These are phyloP conservation scores for Vanrija humicola DNA, from an alignment of 1,284 basidiomycete species.

Conservation along the genomic window DNA sequence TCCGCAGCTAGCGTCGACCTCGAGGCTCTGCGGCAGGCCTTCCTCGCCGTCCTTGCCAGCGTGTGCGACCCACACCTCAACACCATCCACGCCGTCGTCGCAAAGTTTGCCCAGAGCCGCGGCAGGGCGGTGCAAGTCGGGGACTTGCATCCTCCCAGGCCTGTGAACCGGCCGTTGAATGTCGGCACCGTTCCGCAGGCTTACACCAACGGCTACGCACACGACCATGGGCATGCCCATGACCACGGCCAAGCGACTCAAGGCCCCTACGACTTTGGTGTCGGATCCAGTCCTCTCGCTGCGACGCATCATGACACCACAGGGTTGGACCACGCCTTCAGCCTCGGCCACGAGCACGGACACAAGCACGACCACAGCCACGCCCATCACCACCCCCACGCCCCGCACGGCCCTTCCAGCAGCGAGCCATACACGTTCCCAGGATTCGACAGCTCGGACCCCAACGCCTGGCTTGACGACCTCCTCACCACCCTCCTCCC, in stretches of 20 bases:
- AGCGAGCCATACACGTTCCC: too few species aligned
- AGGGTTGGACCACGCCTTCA: too few species aligned
- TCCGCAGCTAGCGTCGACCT: conserved; percentile 3
- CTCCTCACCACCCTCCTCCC: background rate
- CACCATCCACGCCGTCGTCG: conserved; percentile 11
- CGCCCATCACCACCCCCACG: too few species aligned
- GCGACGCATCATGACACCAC: too few species aligned
- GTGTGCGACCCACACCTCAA: conserved; percentile 14
- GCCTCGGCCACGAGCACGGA: too few species aligned
- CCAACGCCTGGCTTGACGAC: background rate
- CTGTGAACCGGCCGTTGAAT: conserved; percentile 5
- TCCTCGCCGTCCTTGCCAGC: conserved; percentile 8
- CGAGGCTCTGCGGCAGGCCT: conserved; percentile 6
- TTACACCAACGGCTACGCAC: too few species aligned
- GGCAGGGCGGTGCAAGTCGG: background rate
- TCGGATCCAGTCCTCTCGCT: too few species aligned
- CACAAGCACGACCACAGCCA: too few species aligned
- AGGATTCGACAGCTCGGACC: background rate
- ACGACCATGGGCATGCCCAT: too few species aligned
- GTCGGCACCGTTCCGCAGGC: background rate
- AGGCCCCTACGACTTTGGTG: too few species aligned
- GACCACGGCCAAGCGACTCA: too few species aligned
- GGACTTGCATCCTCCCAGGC: conserved; percentile 1
- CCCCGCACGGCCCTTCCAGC: too few species aligned
- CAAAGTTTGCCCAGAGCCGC: conserved; percentile 6